Evolutionary conservation across 1,284 basidiomycete species (phyloP).

Genomic region (Pseudozyma tsukubaensis): DNA sequence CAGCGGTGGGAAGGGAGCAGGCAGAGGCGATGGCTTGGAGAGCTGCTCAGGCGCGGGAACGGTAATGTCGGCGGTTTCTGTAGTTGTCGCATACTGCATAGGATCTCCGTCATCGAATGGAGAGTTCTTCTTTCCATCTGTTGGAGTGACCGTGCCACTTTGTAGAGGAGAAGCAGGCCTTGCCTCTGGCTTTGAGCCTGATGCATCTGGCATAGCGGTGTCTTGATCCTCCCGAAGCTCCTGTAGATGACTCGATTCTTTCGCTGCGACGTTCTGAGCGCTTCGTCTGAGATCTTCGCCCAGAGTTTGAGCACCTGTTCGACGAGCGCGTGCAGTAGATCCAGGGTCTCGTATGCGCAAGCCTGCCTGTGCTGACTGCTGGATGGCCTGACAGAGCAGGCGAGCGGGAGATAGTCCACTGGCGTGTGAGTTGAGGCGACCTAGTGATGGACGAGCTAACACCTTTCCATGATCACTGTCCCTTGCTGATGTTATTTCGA

Average conservation of each 20-base stretch:
- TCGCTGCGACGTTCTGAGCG: constrained; percentile 12
- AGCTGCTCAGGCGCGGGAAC: constrained; percentile 48
- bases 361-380: constrained; percentile 47
- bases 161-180: constrained; percentile 23
- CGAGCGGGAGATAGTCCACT: constrained; percentile 48
- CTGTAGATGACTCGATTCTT: constrained; percentile 1
- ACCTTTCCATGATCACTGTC: neutral
- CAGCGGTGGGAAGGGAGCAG: constrained; percentile 48
- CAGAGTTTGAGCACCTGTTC: constrained; percentile 21
- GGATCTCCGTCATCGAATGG: constrained; percentile 48
- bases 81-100: constrained; percentile 52
- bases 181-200: constrained; percentile 4
- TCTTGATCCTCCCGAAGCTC: constrained; percentile 11
- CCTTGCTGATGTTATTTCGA: constrained; percentile 22
- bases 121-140: constrained; percentile 44
- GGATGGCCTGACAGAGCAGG: constrained; percentile 50
- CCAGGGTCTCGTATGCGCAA: constrained; percentile 40
- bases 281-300: constrained; percentile 29
- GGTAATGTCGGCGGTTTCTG: constrained; percentile 48
- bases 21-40: constrained; percentile 40
- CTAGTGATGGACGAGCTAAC: constrained; percentile 14
- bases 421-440: constrained; percentile 42
- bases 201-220: neutral
- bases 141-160: constrained; percentile 33
- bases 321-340: constrained; percentile 15